A percentile compares a stretch with the other conserved stretches of the same genome.
Conservation (phyloP, 805 yeast genomes). For the Candida namnaoensis region DNA sequence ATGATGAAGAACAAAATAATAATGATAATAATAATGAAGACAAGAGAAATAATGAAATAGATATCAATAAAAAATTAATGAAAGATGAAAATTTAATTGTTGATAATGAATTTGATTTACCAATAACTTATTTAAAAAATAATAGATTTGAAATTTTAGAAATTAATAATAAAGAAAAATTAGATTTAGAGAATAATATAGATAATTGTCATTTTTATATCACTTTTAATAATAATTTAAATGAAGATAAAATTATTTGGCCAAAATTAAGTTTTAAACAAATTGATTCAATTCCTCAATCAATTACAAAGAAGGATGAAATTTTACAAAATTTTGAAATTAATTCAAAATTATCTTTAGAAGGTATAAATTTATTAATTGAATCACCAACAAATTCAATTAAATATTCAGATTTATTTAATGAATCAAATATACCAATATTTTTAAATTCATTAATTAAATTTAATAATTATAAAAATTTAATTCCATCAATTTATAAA, state of each 20-base stretch:
- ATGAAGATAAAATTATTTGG: background rate
- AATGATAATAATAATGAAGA: too few species aligned
- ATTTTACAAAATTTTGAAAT: slow-evolving; percentile 11
- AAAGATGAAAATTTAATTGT: too few species aligned
- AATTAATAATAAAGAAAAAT: slow-evolving; percentile 1
- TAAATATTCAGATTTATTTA: slow-evolving; percentile 15
- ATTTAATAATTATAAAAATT: background rate
- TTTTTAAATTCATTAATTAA: slow-evolving; percentile 7
- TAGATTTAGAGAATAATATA: slow-evolving; percentile 1
- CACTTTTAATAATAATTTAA: slow-evolving; percentile 2
- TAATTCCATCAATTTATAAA: slow-evolving; percentile 6
- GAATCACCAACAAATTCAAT: slow-evolving; percentile 20
- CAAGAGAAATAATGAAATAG: too few species aligned
- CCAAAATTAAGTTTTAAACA: background rate
- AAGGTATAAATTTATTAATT: slow-evolving; percentile 13
- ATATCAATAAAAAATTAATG: too few species aligned
- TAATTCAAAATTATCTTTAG: slow-evolving; percentile 14
- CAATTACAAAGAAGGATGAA: background rate
- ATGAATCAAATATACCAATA: slow-evolving; percentile 13
- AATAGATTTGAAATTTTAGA: slow-evolving; percentile 19
- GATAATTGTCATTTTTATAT: slow-evolving; percentile 24
- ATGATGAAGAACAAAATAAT: background rate
- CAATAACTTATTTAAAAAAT: slow-evolving; percentile 5
- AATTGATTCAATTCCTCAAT: background rate
- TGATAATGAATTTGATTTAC: too few species aligned